phyloP scores from a whole-genome alignment of 768 basidiomycete species.

The Trametes coccinea region DNA sequence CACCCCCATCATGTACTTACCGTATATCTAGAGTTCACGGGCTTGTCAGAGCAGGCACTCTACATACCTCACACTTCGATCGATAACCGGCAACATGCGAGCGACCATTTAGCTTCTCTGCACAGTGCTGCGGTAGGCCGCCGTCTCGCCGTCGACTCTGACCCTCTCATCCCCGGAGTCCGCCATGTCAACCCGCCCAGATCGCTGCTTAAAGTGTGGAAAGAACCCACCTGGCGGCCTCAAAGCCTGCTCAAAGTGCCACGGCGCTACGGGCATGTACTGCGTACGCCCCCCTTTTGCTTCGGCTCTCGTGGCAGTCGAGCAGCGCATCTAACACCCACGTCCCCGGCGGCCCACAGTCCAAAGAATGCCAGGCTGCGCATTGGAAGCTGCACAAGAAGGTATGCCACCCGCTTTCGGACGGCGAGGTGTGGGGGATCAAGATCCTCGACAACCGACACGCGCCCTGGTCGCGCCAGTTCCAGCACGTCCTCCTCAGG shows the following conservation, averaged over 20 bases:
- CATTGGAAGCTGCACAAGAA: conserved; percentile 30
- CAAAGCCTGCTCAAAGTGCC: conserved; percentile 9
- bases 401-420: conserved; percentile 19
- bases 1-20: no score
- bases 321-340: no score
- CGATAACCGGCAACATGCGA: no score
- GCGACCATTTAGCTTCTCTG: no score
- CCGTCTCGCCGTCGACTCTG: no score
- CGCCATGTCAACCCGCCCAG: no score
- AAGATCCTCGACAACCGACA: conserved; percentile 22
- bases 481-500: conserved; percentile 25
- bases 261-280: conserved; percentile 12
- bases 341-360: neutral
- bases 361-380: conserved; percentile 24
- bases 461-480: conserved; percentile 12
- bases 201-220: conserved; percentile 7
- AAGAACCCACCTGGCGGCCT: neutral
- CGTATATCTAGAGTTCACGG: no score
- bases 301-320: neutral
- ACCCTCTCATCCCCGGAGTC: no score
- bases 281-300: conserved; percentile 1
- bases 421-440: conserved; percentile 29
- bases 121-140: no score
- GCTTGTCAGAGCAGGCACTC: no score
- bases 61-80: no score